These are phyloP conservation scores for Mycena citricolor DNA, from an alignment of 1,284 basidiomycete species.

Conservation along the genomic window DNA sequence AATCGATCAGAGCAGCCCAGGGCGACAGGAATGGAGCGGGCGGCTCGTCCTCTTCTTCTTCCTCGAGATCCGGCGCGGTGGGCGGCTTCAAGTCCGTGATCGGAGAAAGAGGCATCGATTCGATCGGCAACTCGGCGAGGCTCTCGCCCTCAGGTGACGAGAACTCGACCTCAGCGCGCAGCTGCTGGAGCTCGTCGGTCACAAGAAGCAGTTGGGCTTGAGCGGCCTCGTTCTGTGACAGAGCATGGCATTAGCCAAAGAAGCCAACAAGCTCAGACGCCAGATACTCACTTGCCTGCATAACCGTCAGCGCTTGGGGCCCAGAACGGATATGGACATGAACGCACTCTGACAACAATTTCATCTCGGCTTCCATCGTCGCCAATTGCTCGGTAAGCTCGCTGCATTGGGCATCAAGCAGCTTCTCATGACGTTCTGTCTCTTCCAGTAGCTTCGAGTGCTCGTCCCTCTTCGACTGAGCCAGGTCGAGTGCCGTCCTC, in stretches of 20 bases:
- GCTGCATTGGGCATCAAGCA: conserved; percentile 24
- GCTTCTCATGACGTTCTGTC: conserved; percentile 13
- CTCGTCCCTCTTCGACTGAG: too few species aligned
- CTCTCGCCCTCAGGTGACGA: conserved; percentile 88
- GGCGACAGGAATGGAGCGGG: conserved; percentile 19
- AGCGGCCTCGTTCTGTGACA: conserved; percentile 17
- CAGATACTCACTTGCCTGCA: conserved; percentile 22
- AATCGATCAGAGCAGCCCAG: conserved; percentile 8
- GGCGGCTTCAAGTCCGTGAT: conserved; percentile 2
- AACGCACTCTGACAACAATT: conserved; percentile 37
- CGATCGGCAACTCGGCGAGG: conserved; percentile 51
- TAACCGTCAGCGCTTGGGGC: conserved; percentile 2
- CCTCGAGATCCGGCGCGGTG: background rate
- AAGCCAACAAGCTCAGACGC: background rate
- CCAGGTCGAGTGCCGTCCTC: too few species aligned
- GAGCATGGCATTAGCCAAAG: background rate
- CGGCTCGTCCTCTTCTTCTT: background rate
- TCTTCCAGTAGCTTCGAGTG: too few species aligned
- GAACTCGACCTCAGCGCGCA: conserved; percentile 39
- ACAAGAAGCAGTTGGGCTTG: conserved; percentile 21
- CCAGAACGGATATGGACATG: background rate
- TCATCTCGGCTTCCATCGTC: conserved; percentile 35
- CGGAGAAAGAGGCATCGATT: too few species aligned
- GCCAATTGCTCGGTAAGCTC: conserved; percentile 30
- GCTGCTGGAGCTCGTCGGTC: conserved; percentile 20